Conservation (phyloP, 768 basidiomycete species). For the Mycena metata region DNA sequence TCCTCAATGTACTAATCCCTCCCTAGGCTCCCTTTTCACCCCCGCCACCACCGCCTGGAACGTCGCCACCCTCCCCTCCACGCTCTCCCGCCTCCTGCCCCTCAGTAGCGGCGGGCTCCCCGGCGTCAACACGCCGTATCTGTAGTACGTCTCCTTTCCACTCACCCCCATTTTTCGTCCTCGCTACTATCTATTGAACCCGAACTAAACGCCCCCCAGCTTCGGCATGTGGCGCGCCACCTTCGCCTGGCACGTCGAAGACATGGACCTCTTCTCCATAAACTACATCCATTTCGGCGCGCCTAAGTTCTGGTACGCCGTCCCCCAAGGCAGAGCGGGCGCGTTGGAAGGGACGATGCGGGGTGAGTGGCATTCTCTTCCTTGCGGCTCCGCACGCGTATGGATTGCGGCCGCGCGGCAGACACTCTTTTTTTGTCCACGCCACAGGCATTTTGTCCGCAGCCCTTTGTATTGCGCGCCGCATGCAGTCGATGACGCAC, state of each 20-base stretch:
- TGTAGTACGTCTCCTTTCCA: conserved; percentile 67
- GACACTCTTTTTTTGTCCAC: no score
- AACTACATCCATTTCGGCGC: conserved; percentile 99
- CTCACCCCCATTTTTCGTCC: no score
- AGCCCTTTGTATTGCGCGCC: no score
- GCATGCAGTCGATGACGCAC: no score
- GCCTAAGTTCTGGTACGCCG: conserved; percentile 96
- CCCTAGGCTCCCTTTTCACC: conserved; percentile 74
- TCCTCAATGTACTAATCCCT: no score
- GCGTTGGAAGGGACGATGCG: conserved; percentile 93
- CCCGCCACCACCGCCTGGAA: conserved; percentile 91
- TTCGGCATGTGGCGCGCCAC: conserved; percentile 99
- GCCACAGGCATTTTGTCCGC: no score
- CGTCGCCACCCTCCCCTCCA: conserved; percentile 90
- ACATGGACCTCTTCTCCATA: conserved; percentile 99
- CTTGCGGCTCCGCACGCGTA: no score
- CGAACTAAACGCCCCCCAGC: no score
- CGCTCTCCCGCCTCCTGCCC: conserved; percentile 85
- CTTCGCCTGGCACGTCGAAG: conserved; percentile 99
- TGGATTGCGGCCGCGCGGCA: no score
- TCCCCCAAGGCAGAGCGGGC: conserved; percentile 87
- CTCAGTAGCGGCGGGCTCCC: conserved; percentile 79
- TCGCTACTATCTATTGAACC: no score
- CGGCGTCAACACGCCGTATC: conserved; percentile 96
- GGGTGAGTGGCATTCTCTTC: no score